Evolutionary conservation across 129 eudicot species (phyloP).

Genomic region (Escallonia rubra): DNA sequence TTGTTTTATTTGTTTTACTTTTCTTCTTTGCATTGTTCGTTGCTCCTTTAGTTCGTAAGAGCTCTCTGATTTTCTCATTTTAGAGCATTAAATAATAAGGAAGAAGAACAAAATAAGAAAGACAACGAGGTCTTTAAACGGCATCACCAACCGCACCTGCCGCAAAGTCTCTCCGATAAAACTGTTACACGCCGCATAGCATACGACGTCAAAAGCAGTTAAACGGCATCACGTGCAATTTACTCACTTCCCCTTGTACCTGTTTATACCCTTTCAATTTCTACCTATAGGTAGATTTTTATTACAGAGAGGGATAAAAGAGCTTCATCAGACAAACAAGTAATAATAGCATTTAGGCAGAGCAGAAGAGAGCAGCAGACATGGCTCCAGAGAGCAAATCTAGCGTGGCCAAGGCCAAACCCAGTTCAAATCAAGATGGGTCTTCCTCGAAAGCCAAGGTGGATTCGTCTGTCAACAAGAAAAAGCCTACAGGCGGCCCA

Average conservation of each 20-base stretch:
- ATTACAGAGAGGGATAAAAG: background rate
- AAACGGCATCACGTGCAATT: background rate
- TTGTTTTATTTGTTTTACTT: too few species aligned
- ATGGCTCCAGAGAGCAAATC: conserved; percentile 52
- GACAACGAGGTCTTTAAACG: too few species aligned
- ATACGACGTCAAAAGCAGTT: background rate
- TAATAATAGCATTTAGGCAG: background rate
- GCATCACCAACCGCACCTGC: too few species aligned
- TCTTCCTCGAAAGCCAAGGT: conserved; percentile 31
- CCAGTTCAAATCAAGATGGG: conserved; percentile 33
- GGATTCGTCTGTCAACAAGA: conserved; percentile 12
- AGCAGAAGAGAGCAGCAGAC: background rate
- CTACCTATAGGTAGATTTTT: background rate
- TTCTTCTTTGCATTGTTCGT: too few species aligned
- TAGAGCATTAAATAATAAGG: too few species aligned
- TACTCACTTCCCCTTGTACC: background rate
- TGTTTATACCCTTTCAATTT: background rate
- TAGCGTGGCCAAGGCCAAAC: conserved; percentile 37
- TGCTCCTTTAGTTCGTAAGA: too few species aligned
- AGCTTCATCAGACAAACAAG: background rate
- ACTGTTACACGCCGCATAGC: background rate
- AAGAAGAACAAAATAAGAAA: too few species aligned
- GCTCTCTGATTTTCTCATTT: too few species aligned
- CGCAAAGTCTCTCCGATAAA: too few species aligned
- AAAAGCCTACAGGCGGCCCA: background rate